A percentile compares a stretch with the other conserved stretches of the same genome.
These are phyloP conservation scores for Lipomyces starkeyi DNA, from an alignment of 805 yeast species.

Conservation along the genomic window DNA sequence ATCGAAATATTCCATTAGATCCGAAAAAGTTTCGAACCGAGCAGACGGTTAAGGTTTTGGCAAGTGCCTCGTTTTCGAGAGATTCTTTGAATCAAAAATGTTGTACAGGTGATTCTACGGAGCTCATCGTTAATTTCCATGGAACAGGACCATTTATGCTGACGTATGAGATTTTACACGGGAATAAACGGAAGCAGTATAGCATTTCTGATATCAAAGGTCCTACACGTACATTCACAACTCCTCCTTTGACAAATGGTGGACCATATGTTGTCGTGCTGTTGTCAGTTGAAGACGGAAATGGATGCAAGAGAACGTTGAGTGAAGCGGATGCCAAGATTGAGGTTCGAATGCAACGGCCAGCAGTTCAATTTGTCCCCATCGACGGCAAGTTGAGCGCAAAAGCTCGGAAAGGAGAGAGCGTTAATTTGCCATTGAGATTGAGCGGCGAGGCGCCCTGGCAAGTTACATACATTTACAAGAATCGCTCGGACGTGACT, in stretches of 20 bases:
- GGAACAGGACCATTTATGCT: conserved; percentile 84
- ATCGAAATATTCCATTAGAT: conserved; percentile 48
- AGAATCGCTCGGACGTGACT: conserved; percentile 14
- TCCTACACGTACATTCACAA: conserved; percentile 52
- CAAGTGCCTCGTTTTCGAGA: conserved; percentile 49
- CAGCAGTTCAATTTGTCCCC: conserved; percentile 58
- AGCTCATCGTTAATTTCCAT: conserved; percentile 63
- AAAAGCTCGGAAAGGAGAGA: conserved; percentile 59
- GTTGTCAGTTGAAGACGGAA: conserved; percentile 71
- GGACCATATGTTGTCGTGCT: conserved; percentile 74
- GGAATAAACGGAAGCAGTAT: conserved; percentile 54
- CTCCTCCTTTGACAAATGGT: conserved; percentile 65
- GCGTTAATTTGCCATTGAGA: conserved; percentile 62
- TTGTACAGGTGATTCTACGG: conserved; percentile 56
- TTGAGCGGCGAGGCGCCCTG: conserved; percentile 65
- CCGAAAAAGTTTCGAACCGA: conserved; percentile 38
- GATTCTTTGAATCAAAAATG: conserved; percentile 43
- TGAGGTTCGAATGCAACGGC: conserved; percentile 72
- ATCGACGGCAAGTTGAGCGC: conserved; percentile 46
- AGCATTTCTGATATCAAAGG: conserved; percentile 51
- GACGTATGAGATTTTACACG: conserved; percentile 69
- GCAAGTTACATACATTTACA: conserved; percentile 42
- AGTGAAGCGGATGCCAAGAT: conserved; percentile 67
- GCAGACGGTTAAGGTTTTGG: conserved; percentile 48
- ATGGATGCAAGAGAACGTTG: conserved; percentile 76